Evolutionary conservation across 257 asterid species (phyloP).

Genomic region (Echites panduratus): DNA sequence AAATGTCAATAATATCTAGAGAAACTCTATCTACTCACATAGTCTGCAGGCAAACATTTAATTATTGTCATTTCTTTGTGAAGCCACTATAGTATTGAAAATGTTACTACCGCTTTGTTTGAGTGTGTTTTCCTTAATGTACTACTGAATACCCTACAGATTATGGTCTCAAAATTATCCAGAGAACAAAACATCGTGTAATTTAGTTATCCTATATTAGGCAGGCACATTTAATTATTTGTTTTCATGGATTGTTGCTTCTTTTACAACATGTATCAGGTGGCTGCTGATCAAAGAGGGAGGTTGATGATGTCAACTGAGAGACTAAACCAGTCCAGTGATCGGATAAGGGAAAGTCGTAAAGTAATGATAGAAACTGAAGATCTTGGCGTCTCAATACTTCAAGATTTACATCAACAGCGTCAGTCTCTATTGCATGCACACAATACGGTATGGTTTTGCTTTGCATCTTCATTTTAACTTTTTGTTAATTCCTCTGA

Average conservation of each 20-base stretch:
- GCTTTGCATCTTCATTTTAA: not conserved
- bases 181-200: not conserved
- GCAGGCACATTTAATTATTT: not conserved
- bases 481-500: not conserved
- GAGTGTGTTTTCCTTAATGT: not conserved
- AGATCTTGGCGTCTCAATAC: constrained; percentile 39
- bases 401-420: constrained; percentile 33
- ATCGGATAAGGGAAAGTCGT: constrained; percentile 29
- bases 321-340: constrained; percentile 32
- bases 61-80: not conserved
- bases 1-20: too few relatives aligned
- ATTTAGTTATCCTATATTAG: not conserved
- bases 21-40: not conserved
- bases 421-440: constrained; percentile 38
- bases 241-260: not conserved
- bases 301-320: constrained; percentile 42
- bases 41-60: not conserved
- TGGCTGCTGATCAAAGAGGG: constrained; percentile 31
- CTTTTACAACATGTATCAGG: constrained; percentile 13
- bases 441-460: constrained; percentile 24
- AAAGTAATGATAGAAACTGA: constrained; percentile 36
- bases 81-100: not conserved
- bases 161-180: not conserved
- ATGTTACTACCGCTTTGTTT: not conserved
- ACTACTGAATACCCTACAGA: not conserved